These are phyloP conservation scores for Pyrrhoderma noxium DNA, from an alignment of 1,284 basidiomycete genomes.

Conservation along the genomic window DNA sequence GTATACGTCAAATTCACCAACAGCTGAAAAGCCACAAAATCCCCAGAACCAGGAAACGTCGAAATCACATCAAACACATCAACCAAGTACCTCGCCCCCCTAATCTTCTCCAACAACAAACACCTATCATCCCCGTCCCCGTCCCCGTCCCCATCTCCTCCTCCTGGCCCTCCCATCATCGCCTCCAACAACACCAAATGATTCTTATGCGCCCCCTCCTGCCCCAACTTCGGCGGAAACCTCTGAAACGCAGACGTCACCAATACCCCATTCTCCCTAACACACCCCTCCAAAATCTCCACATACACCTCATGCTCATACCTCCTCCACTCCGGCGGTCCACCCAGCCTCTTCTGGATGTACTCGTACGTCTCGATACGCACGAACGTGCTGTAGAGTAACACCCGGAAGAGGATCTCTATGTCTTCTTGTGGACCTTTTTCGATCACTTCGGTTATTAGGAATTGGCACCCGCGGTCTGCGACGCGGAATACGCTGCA, in stretches of 20 bases:
- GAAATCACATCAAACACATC: slow-evolving; percentile 49
- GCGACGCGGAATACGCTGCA: slow-evolving; percentile 58
- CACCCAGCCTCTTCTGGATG: slow-evolving; percentile 35
- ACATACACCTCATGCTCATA: slow-evolving; percentile 43
- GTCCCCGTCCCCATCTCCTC: too few species aligned
- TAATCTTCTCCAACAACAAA: slow-evolving; percentile 38
- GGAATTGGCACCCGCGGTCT: slow-evolving; percentile 52
- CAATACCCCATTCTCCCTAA: slow-evolving; percentile 32
- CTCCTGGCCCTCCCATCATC: too few species aligned
- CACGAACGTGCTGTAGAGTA: slow-evolving; percentile 56
- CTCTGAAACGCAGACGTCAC: slow-evolving; percentile 64
- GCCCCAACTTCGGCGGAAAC: slow-evolving; percentile 44
- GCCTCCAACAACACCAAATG: slow-evolving; percentile 49
- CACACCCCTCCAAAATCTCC: slow-evolving; percentile 36
- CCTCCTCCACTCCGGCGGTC: slow-evolving; percentile 43
- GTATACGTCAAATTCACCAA: slow-evolving; percentile 51
- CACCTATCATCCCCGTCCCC: too few species aligned
- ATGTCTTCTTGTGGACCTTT: slow-evolving; percentile 46
- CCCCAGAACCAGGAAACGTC: slow-evolving; percentile 54
- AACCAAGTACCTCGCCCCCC: slow-evolving; percentile 37
- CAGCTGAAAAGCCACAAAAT: slow-evolving; percentile 53
- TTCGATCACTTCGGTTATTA: slow-evolving; percentile 53
- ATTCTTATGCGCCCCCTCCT: slow-evolving; percentile 39
- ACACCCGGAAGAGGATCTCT: slow-evolving; percentile 53
- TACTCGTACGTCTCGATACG: slow-evolving; percentile 53